Conservation (phyloP, 129 eudicot species). For the Helianthus tuberosus region DNA sequence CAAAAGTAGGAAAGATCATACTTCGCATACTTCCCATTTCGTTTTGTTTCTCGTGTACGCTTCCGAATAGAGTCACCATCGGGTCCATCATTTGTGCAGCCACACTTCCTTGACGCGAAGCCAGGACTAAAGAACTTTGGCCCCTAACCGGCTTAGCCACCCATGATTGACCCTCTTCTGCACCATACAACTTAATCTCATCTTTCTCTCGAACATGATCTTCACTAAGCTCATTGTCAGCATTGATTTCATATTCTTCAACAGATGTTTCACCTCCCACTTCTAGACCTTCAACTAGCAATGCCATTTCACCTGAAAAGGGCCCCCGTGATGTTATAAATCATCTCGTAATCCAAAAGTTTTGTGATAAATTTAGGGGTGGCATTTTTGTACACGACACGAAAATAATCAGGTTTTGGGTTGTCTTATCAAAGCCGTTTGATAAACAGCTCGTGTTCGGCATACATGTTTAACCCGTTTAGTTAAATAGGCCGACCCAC, state of each 20-base stretch:
- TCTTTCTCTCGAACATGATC: constrained; percentile 58
- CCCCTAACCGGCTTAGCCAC: constrained; percentile 84
- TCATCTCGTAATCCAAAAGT: too few relatives aligned
- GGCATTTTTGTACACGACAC: too few relatives aligned
- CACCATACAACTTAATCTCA: constrained; percentile 67
- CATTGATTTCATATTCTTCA: constrained; percentile 75
- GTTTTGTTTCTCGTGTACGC: constrained; percentile 44
- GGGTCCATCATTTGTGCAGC: constrained; percentile 65
- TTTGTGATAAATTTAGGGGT: too few relatives aligned
- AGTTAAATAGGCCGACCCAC: too few relatives aligned
- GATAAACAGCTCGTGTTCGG: too few relatives aligned
- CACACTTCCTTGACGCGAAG: constrained; percentile 70
- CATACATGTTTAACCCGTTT: too few relatives aligned
- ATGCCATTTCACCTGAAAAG: constrained; percentile 77
- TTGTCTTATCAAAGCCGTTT: too few relatives aligned
- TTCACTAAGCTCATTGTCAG: constrained; percentile 52
- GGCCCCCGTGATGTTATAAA: too few relatives aligned
- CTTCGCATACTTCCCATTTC: constrained; percentile 62
- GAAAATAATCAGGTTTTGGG: too few relatives aligned
- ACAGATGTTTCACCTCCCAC: constrained; percentile 73
- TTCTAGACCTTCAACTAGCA: constrained; percentile 80
- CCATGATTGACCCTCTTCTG: constrained; percentile 84
- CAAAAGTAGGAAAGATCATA: constrained; percentile 60
- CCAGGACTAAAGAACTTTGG: constrained; percentile 64
- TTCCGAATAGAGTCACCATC: constrained; percentile 74